Evolutionary conservation across 148 eudicot genomes (phyloP).

Genomic region (Fagopyrum homotropicum): DNA sequence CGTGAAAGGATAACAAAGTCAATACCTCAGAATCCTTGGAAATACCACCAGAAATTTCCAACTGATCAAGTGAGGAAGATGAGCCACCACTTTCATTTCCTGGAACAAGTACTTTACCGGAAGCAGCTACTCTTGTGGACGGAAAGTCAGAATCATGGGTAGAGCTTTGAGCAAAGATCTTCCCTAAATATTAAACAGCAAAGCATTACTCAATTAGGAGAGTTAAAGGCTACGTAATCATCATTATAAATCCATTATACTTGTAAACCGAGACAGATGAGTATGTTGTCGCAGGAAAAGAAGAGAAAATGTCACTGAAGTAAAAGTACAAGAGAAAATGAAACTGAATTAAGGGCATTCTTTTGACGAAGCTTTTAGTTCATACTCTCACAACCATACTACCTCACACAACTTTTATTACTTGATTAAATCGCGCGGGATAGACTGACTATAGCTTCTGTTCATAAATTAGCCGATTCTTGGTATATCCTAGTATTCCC

Average conservation of each 20-base stretch:
- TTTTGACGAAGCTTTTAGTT: too few species aligned
- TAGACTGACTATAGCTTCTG: too few species aligned
- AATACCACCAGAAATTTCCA: background rate
- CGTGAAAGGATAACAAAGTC: background rate
- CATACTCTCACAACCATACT: too few species aligned
- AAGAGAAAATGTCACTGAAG: too few species aligned
- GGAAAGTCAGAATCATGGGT: conserved; percentile 51
- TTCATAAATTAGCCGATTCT: too few species aligned
- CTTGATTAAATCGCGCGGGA: too few species aligned
- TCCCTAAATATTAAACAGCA: conserved; percentile 45
- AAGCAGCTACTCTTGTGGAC: conserved; percentile 47
- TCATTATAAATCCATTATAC: background rate
- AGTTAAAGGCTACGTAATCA: background rate
- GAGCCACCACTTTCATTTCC: conserved; percentile 36
- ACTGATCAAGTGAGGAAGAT: background rate
- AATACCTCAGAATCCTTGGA: background rate
- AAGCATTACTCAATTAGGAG: background rate
- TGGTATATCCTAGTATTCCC: too few species aligned
- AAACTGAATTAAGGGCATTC: too few species aligned
- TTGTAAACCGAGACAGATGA: too few species aligned
- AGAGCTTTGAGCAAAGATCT: conserved; percentile 54
- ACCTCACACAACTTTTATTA: too few species aligned
- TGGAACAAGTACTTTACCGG: conserved; percentile 75
- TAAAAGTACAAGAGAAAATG: too few species aligned
- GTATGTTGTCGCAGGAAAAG: too few species aligned